A percentile compares a stretch with the other conserved stretches of the same genome.
Evolutionary conservation across 2,329 filamentous ascomycete genomes (phyloP).

Genomic region (Xylaria digitata): DNA sequence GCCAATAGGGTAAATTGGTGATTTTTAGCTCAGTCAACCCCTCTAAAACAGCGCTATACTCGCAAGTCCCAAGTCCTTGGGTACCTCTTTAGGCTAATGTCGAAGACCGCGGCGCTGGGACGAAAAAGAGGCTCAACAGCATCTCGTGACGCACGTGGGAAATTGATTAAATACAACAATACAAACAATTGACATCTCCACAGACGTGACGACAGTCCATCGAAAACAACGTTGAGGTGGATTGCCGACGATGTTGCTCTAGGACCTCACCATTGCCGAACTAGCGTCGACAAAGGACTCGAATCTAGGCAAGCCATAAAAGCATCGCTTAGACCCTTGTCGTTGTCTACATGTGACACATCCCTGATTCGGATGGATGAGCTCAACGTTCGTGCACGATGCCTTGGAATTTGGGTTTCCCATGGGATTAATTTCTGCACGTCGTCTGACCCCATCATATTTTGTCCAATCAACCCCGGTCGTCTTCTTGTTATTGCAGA

Average conservation of each 20-base stretch:
- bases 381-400: background rate
- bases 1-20: slow-evolving; percentile 31
- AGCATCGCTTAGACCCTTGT: slow-evolving; percentile 25
- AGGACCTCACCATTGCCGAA: slow-evolving; percentile 21
- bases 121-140: slow-evolving; percentile 26
- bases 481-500: background rate
- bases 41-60: background rate
- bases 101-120: slow-evolving; percentile 26
- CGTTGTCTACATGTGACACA: slow-evolving; percentile 13
- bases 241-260: slow-evolving; percentile 23
- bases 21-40: background rate
- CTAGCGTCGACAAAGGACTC: background rate
- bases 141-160: slow-evolving; percentile 30
- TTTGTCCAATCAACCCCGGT: background rate
- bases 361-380: slow-evolving; percentile 24
- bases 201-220: slow-evolving; percentile 7
- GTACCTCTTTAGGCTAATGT: slow-evolving; percentile 32
- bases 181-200: slow-evolving; percentile 22
- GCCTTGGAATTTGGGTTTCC: background rate
- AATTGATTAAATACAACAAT: slow-evolving; percentile 30
- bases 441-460: slow-evolving; percentile 9
- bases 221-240: background rate
- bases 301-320: background rate
- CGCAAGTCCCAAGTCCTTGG: slow-evolving; percentile 22
- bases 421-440: slow-evolving; percentile 3